phyloP scores from a whole-genome alignment of 2,329 filamentous ascomycete species.

The Beauveria australis region DNA sequence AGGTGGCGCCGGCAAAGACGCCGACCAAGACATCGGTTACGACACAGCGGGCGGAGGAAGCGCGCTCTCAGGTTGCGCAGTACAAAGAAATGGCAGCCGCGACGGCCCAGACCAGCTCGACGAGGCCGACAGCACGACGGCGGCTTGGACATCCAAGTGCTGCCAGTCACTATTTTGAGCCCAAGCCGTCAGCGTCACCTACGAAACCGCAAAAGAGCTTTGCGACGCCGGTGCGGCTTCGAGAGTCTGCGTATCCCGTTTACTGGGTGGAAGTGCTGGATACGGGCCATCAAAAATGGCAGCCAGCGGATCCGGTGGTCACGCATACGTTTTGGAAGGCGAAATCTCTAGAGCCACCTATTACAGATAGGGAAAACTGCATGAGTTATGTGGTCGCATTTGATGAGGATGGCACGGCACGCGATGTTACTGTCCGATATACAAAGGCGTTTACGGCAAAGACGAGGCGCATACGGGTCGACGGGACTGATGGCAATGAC shows the following conservation, averaged over 20 bases:
- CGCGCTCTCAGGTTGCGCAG: slow-evolving; percentile 31
- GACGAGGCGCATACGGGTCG: slow-evolving; percentile 73
- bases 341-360: slow-evolving; percentile 71
- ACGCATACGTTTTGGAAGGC: slow-evolving; percentile 70
- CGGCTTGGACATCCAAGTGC: slow-evolving; percentile 48
- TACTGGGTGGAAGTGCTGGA: slow-evolving; percentile 96
- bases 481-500: slow-evolving; percentile 38
- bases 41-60: slow-evolving; percentile 20
- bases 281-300: slow-evolving; percentile 80
- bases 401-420: slow-evolving; percentile 66
- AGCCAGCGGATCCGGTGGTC: slow-evolving; percentile 77
- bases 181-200: slow-evolving; percentile 30
- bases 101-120: slow-evolving; percentile 21
- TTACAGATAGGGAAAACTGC: slow-evolving; percentile 65
- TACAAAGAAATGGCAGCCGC: slow-evolving; percentile 26
- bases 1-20: slow-evolving; percentile 25
- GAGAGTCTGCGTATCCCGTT: slow-evolving; percentile 70
- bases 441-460: slow-evolving; percentile 85
- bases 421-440: slow-evolving; percentile 84
- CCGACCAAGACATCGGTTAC: slow-evolving; percentile 23
- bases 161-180: slow-evolving; percentile 41
- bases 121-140: slow-evolving; percentile 32
- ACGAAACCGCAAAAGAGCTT: slow-evolving; percentile 17
- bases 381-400: slow-evolving; percentile 83
- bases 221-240: slow-evolving; percentile 32